Evolutionary conservation across 169 alveolate species (phyloP).

Genomic region (Plasmodium coatneyi): DNA sequence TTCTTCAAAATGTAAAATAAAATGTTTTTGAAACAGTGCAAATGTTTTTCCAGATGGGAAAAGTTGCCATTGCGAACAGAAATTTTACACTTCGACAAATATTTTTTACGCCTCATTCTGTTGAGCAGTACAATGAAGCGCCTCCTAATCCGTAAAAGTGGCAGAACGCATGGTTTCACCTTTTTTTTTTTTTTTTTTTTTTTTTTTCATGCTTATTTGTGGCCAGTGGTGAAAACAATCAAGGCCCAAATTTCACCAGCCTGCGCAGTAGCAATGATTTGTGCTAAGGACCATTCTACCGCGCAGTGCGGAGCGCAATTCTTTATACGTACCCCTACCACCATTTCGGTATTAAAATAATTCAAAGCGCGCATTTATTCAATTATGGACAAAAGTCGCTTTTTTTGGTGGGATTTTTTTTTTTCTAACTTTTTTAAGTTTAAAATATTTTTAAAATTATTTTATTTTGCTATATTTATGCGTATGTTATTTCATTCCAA

Average conservation of each 20-base stretch:
- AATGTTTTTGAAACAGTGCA: neutral
- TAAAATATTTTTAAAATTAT: too few species aligned
- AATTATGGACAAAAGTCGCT: constrained; percentile 4
- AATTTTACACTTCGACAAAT: neutral
- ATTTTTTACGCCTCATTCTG: constrained; percentile 12
- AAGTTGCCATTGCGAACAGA: neutral
- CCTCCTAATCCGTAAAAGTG: neutral
- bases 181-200: neutral
- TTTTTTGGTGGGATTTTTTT: neutral
- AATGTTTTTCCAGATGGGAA: neutral
- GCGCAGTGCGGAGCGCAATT: neutral
- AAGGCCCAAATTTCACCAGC: neutral
- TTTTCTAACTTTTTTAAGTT: neutral
- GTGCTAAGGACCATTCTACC: neutral
- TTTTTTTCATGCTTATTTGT: neutral
- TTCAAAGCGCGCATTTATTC: neutral
- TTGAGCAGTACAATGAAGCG: neutral
- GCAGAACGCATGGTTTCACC: neutral
- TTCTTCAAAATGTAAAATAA: neutral
- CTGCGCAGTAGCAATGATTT: neutral
- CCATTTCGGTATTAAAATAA: neutral
- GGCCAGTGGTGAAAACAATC: neutral
- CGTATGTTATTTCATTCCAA: neutral
- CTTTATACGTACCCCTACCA: neutral
- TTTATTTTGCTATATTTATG: neutral